Evolutionary conservation across 2,329 filamentous ascomycete species (phyloP).

Genomic region (Xylaria arbuscula): DNA sequence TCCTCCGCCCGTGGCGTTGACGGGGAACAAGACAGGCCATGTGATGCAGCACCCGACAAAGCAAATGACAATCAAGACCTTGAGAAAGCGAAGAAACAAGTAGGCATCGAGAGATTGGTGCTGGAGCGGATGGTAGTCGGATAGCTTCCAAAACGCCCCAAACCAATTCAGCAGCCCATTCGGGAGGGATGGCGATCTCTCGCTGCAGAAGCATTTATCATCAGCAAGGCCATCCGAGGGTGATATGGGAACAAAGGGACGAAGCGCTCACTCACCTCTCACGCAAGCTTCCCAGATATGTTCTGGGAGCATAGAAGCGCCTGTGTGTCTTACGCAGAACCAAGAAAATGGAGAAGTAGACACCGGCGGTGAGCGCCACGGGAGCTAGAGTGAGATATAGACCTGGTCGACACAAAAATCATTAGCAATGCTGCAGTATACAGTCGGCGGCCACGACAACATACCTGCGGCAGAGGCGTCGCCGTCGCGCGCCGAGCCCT

Average conservation of each 20-base stretch:
- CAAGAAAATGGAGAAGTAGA: slow-evolving; percentile 59
- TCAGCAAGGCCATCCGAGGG: slow-evolving; percentile 10
- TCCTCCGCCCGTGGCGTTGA: slow-evolving; percentile 85
- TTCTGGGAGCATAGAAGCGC: slow-evolving; percentile 63
- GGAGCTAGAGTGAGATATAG: slow-evolving; percentile 58
- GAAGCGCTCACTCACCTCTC: slow-evolving; percentile 49
- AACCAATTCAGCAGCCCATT: slow-evolving; percentile 76
- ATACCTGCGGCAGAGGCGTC: slow-evolving; percentile 43
- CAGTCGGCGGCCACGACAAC: slow-evolving; percentile 15
- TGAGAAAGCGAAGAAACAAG: slow-evolving; percentile 88
- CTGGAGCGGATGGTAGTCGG: slow-evolving; percentile 84
- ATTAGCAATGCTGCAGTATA: slow-evolving; percentile 23
- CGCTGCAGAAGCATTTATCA: slow-evolving; percentile 50
- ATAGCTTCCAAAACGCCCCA: slow-evolving; percentile 71
- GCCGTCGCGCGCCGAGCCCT: slow-evolving; percentile 37
- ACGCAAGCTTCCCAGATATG: slow-evolving; percentile 60
- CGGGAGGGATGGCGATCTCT: slow-evolving; percentile 69
- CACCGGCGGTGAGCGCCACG: slow-evolving; percentile 52
- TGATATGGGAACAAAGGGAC: background rate
- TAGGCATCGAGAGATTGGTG: slow-evolving; percentile 94
- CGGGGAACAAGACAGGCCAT: slow-evolving; percentile 86
- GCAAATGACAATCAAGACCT: slow-evolving; percentile 79
- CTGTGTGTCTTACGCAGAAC: slow-evolving; percentile 58
- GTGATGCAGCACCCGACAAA: slow-evolving; percentile 86
- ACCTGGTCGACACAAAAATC: slow-evolving; percentile 45